phyloP scores from a whole-genome alignment of 768 basidiomycete genomes.

The Boletus subparvulus region DNA sequence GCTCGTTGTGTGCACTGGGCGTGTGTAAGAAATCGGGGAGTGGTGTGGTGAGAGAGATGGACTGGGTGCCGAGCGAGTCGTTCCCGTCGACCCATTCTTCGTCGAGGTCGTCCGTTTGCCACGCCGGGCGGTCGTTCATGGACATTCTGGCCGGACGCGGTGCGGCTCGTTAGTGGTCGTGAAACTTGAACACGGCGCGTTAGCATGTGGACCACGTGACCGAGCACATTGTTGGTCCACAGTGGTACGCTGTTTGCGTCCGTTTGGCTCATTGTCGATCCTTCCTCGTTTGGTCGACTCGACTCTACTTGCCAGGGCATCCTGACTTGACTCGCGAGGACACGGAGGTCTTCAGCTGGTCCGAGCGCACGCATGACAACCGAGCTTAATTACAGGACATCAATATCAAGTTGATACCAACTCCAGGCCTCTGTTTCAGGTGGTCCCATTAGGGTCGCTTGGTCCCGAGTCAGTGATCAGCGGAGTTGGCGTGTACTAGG shows the following conservation, averaged over 20 bases:
- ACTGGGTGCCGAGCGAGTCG: slow-evolving; percentile 45
- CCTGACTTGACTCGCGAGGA: no score
- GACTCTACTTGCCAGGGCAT: no score
- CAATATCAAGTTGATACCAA: not conserved
- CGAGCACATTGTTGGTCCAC: slow-evolving; percentile 19
- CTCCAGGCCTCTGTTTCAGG: slow-evolving; percentile 12
- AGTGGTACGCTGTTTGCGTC: slow-evolving; percentile 16
- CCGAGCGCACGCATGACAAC: not conserved
- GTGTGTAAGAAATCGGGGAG: slow-evolving; percentile 51
- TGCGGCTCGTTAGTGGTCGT: not conserved
- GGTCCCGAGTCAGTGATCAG: slow-evolving; percentile 1
- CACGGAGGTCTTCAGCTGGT: not conserved
- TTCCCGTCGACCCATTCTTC: slow-evolving; percentile 86
- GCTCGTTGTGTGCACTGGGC: slow-evolving; percentile 36
- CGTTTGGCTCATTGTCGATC: slow-evolving; percentile 20
- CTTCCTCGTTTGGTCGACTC: slow-evolving; percentile 5
- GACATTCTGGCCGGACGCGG: slow-evolving; percentile 3
- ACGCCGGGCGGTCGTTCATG: slow-evolving; percentile 50
- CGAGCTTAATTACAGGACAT: not conserved
- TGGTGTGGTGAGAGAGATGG: slow-evolving; percentile 59
- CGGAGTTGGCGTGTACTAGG: not conserved
- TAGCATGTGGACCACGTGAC: slow-evolving; percentile 27
- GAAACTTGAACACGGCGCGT: slow-evolving; percentile 12
- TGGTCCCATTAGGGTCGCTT: not conserved
- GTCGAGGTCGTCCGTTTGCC: slow-evolving; percentile 87